Evolutionary conservation across 352 stramenopile species (phyloP).

Genomic region (Pythium volutum): DNA sequence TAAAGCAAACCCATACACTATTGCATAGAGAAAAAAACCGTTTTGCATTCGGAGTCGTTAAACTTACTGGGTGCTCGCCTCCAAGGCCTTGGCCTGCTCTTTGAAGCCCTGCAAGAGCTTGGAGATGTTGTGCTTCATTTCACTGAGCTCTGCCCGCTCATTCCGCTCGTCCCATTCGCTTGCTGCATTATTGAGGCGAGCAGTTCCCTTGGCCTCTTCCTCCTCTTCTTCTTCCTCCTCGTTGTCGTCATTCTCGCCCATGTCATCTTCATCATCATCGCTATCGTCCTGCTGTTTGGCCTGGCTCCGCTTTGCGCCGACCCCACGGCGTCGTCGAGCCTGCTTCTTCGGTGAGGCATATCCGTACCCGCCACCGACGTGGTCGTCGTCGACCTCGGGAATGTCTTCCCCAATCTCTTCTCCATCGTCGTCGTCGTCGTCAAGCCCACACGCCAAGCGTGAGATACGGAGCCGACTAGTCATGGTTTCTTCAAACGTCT

Average conservation of each 20-base stretch:
- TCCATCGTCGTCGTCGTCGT: constrained; percentile 33
- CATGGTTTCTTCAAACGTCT: constrained; percentile 73
- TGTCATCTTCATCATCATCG: background rate
- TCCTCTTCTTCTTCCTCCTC: constrained; percentile 35
- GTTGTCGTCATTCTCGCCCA: constrained; percentile 17
- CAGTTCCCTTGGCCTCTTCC: constrained; percentile 30
- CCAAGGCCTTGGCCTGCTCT: constrained; percentile 47
- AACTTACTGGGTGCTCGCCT: constrained; percentile 25
- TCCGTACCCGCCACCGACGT: background rate
- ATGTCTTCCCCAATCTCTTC: constrained; percentile 74
- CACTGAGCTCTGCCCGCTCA: constrained; percentile 52
- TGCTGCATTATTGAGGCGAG: constrained; percentile 10
- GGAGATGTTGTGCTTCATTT: constrained; percentile 65
- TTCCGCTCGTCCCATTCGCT: constrained; percentile 55
- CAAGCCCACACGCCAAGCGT: constrained; percentile 3
- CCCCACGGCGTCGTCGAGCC: constrained; percentile 8
- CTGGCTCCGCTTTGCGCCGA: constrained; percentile 20
- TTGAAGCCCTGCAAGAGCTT: constrained; percentile 59
- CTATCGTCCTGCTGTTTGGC: constrained; percentile 32
- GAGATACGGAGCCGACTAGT: constrained; percentile 40
- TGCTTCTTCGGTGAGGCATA: constrained; percentile 35
- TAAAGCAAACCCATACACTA: background rate
- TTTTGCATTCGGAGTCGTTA: background rate
- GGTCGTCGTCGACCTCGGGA: constrained; percentile 39
- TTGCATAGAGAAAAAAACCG: background rate